These are phyloP conservation scores for Psidium friedrichsthalianum DNA, from an alignment of 345 rosid species.

Conservation along the genomic window DNA sequence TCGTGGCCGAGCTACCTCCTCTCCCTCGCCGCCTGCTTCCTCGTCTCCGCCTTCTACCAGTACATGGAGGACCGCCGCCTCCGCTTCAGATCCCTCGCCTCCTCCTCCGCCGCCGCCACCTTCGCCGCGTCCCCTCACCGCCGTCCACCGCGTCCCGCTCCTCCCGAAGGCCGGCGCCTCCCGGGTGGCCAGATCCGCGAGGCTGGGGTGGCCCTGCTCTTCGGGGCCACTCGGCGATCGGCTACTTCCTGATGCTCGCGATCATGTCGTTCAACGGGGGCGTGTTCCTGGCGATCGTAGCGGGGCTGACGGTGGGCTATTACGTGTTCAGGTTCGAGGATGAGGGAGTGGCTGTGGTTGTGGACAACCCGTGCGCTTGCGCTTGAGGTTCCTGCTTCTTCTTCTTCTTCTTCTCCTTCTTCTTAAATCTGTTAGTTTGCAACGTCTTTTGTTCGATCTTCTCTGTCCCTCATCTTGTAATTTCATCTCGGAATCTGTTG, in stretches of 20 bases:
- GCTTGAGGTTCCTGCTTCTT: slow-evolving; percentile 15
- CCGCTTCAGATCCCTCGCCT: slow-evolving; percentile 23
- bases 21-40: slow-evolving; percentile 56
- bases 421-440: background rate
- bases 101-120: slow-evolving; percentile 1
- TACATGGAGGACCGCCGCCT: slow-evolving; percentile 51
- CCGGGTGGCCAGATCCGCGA: background rate
- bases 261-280: slow-evolving; percentile 89
- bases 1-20: slow-evolving; percentile 52
- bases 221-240: slow-evolving; percentile 46
- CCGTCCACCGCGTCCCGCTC: slow-evolving; percentile 8
- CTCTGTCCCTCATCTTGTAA: background rate
- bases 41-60: slow-evolving; percentile 53
- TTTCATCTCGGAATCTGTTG: background rate
- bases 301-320: slow-evolving; percentile 57
- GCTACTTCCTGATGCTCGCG: slow-evolving; percentile 72
- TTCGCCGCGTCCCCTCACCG: background rate
- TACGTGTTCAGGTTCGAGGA: slow-evolving; percentile 37
- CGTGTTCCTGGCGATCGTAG: slow-evolving; percentile 57
- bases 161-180: slow-evolving; percentile 10
- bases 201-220: slow-evolving; percentile 5
- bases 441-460: background rate
- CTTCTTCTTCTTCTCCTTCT: background rate
- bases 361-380: slow-evolving; percentile 55
- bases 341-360: background rate